A percentile compares a stretch with the other conserved stretches of the same genome.
phyloP scores from a whole-genome alignment of 371 early-diverging fungal genomes.

The Zancudomyces culisetae region DNA sequence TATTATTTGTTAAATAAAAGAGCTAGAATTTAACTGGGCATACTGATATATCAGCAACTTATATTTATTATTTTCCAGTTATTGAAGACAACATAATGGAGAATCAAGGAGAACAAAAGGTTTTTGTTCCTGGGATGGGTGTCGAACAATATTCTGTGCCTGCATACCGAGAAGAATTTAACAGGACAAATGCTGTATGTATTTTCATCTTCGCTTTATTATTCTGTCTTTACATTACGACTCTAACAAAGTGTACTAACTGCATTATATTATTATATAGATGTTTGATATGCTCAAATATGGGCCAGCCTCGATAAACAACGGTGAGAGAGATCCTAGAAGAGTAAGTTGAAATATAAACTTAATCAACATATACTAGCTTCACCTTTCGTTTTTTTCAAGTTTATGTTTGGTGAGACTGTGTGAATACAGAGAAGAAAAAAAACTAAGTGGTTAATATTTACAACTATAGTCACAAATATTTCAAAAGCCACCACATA shows the following conservation, averaged over 20 bases:
- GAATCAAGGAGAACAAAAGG: background rate
- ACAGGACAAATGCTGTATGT: slow-evolving; percentile 18
- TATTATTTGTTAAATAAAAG: background rate
- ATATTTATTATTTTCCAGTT: no score
- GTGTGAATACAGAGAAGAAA: no score
- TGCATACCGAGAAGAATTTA: slow-evolving; percentile 19
- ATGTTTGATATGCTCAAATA: slow-evolving; percentile 20
- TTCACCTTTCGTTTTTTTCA: background rate
- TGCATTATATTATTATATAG: slow-evolving; percentile 4
- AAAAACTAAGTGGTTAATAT: no score
- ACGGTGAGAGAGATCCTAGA: slow-evolving; percentile 18
- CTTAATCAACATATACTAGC: background rate
- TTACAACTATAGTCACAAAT: background rate
- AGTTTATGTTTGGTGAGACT: no score
- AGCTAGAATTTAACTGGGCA: no score
- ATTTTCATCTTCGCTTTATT: background rate
- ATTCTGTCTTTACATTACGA: background rate
- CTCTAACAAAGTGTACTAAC: background rate
- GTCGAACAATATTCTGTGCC: slow-evolving; percentile 17
- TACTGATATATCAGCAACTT: no score
- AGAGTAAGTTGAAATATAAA: slow-evolving; percentile 14
- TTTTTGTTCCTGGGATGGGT: slow-evolving; percentile 9
- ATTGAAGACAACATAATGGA: background rate
- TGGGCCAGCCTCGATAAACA: slow-evolving; percentile 14
- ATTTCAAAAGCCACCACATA: background rate